Conservation (phyloP, 2,329 filamentous ascomycete species). For the Clonostachys chloroleuca region DNA sequence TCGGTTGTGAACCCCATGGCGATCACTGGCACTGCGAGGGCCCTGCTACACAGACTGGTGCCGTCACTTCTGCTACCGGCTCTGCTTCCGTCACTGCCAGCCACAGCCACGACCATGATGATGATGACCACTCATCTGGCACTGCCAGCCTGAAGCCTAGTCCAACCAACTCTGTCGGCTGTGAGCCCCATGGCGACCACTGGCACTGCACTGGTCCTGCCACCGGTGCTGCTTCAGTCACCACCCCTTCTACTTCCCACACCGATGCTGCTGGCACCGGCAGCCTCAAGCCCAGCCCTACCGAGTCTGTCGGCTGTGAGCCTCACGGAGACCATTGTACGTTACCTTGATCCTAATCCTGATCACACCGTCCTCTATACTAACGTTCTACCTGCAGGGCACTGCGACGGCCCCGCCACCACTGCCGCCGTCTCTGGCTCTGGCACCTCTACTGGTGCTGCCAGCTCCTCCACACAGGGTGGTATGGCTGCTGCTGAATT, state of each 20-base stretch:
- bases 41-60: neutral
- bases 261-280: conserved; percentile 18
- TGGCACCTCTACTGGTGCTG: neutral
- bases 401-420: conserved; percentile 11
- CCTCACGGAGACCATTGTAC: neutral
- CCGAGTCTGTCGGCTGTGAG: conserved; percentile 12
- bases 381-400: conserved; percentile 2
- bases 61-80: conserved; percentile 4
- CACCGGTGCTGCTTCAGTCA: conserved; percentile 20
- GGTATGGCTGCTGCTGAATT: neutral
- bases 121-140: neutral
- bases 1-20: conserved; percentile 27
- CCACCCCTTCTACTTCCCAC: conserved; percentile 22
- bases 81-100: conserved; percentile 22
- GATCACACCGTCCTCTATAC: neutral
- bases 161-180: conserved; percentile 6
- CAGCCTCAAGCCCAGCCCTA: neutral
- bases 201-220: neutral
- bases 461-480: neutral
- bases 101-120: conserved; percentile 26
- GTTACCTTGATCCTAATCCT: no score
- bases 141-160: no score
- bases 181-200: conserved; percentile 7
- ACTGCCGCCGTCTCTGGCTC: neutral
- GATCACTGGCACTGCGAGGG: conserved; percentile 22